These are phyloP conservation scores for Aspergillus bridgeri DNA, from an alignment of 495 filamentous ascomycete species.

Conservation along the genomic window DNA sequence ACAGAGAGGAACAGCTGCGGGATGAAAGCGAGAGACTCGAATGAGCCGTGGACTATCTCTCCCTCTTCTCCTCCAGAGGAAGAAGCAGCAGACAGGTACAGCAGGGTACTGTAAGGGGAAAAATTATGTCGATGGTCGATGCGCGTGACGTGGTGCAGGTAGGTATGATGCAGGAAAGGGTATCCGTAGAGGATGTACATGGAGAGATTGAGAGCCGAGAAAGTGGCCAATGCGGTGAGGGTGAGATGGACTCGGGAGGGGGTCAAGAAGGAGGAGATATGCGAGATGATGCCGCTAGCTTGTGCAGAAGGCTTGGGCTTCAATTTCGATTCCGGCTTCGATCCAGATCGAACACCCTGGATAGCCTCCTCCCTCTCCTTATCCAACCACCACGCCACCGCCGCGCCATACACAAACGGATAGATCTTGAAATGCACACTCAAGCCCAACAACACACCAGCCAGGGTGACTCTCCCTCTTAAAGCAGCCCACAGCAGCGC, in stretches of 20 bases:
- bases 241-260: constrained; percentile 57
- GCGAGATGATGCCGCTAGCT: constrained; percentile 8
- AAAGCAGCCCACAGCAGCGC: constrained; percentile 78
- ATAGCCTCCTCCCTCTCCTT: constrained; percentile 32
- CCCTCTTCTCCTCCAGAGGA: constrained; percentile 25
- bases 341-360: not conserved
- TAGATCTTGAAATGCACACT: constrained; percentile 98
- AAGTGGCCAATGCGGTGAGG: constrained; percentile 64
- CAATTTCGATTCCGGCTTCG: not conserved
- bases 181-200: constrained; percentile 75
- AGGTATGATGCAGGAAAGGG: constrained; percentile 84
- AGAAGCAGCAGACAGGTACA: constrained; percentile 72
- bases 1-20: constrained; percentile 80
- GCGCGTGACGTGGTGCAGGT: constrained; percentile 85
- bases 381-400: constrained; percentile 87
- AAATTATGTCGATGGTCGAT: constrained; percentile 98
- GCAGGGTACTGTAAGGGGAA: constrained; percentile 87
- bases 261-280: constrained; percentile 56
- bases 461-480: constrained; percentile 53
- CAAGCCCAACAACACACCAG: constrained; percentile 75
- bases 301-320: not conserved
- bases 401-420: constrained; percentile 87
- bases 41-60: constrained; percentile 40
- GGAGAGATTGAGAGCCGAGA: constrained; percentile 62
- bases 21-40: constrained; percentile 81